These are phyloP conservation scores for Pseudozyma pruni DNA, from an alignment of 1,284 basidiomycete genomes.

Conservation along the genomic window DNA sequence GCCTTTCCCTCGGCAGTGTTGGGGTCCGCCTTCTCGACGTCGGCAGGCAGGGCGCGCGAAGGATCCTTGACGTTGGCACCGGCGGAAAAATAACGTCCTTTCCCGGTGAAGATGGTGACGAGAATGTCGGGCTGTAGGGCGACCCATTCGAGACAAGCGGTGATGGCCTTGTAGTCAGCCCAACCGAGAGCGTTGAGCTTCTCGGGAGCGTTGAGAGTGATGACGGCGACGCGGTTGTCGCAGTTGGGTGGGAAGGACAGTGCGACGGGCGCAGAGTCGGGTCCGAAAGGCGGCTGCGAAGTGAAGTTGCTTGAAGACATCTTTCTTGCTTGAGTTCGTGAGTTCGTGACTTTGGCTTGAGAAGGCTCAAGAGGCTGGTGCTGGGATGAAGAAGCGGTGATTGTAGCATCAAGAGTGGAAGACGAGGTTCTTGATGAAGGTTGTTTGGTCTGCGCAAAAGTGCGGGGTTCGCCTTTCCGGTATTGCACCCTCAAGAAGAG, in stretches of 20 bases:
- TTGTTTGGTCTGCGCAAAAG: not conserved
- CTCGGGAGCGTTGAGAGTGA: constrained; percentile 39
- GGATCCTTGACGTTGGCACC: constrained; percentile 55
- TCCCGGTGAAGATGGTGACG: constrained; percentile 50
- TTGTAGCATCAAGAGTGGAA: not conserved
- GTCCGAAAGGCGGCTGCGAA: constrained; percentile 16
- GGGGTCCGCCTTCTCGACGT: constrained; percentile 15
- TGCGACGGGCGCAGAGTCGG: constrained; percentile 28
- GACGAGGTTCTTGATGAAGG: no score
- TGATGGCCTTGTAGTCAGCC: constrained; percentile 35
- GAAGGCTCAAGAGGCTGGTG: no score
- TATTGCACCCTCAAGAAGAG: not conserved
- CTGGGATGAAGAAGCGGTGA: no score
- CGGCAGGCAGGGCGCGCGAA: constrained; percentile 20
- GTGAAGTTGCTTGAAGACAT: constrained; percentile 23
- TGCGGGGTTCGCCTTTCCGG: not conserved
- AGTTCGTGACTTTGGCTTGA: not conserved
- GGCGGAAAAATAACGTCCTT: constrained; percentile 53
- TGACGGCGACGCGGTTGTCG: constrained; percentile 43
- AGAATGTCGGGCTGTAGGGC: constrained; percentile 37
- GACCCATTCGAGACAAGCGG: constrained; percentile 47
- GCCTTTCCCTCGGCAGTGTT: constrained; percentile 17
- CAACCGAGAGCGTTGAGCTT: constrained; percentile 48
- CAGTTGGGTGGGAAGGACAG: constrained; percentile 48
- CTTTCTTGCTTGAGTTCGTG: not conserved